phyloP scores from a whole-genome alignment of 2,329 filamentous ascomycete genomes.

The Ophiostoma pallidulum region DNA sequence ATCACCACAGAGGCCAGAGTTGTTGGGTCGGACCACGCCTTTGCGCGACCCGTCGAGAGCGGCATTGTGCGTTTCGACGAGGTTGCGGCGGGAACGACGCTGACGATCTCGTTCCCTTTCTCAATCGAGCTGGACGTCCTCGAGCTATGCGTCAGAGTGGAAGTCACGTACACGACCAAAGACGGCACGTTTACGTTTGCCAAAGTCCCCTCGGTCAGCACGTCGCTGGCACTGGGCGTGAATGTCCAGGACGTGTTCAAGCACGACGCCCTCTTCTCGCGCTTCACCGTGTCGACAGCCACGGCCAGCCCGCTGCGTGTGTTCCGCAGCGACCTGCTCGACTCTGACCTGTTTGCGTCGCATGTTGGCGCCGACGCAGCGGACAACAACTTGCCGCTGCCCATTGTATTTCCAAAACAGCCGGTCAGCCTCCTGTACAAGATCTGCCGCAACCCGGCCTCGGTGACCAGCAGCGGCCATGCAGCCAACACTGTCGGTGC shows the following conservation, averaged over 20 bases:
- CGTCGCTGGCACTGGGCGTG: slow-evolving; percentile 76
- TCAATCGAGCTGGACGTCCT: slow-evolving; percentile 68
- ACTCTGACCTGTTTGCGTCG: slow-evolving; percentile 60
- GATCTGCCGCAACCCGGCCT: slow-evolving; percentile 47
- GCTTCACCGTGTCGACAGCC: slow-evolving; percentile 82
- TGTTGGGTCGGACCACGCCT: slow-evolving; percentile 30
- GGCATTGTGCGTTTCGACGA: slow-evolving; percentile 43
- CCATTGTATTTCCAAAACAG: slow-evolving; percentile 69
- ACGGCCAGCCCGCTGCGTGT: slow-evolving; percentile 66
- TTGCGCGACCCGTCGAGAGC: slow-evolving; percentile 39
- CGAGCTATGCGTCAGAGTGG: slow-evolving; percentile 64
- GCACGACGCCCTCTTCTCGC: slow-evolving; percentile 68
- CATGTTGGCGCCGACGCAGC: slow-evolving; percentile 49
- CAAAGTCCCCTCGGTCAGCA: slow-evolving; percentile 53
- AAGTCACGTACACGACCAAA: slow-evolving; percentile 62
- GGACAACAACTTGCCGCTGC: slow-evolving; percentile 29
- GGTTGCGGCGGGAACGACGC: slow-evolving; percentile 34
- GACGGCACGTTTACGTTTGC: slow-evolving; percentile 56
- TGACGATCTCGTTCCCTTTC: slow-evolving; percentile 66
- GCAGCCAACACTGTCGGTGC: slow-evolving; percentile 14
- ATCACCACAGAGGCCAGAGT: slow-evolving; percentile 51
- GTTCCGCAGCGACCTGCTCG: slow-evolving; percentile 58
- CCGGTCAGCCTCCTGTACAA: slow-evolving; percentile 75
- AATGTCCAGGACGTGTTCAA: slow-evolving; percentile 98
- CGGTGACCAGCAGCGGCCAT: slow-evolving; percentile 9